Evolutionary conservation across 306 rosid species (phyloP), one percentile per base, ranked within the genome.

Genomic region (Fragaria ananassa): DNA sequence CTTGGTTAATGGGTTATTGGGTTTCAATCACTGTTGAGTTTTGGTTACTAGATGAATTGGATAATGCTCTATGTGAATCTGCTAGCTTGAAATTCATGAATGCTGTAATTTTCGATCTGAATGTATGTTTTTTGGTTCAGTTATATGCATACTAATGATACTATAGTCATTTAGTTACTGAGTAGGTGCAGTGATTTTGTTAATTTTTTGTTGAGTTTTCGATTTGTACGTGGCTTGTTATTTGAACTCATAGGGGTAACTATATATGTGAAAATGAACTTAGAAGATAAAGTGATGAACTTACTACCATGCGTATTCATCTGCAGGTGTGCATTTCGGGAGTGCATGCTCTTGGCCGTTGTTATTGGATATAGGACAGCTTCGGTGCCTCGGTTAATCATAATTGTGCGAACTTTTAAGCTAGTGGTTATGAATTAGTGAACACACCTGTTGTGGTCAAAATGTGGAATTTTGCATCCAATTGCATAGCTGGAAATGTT

Each of bases 381-480:
- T 45, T 34, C 27, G 10, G 45, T 70, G 70, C 25, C 61, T 21
- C 37, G 13, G 35, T 42, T n/a, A 23, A 41, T 60, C 53, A 50
- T 82, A 34, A 45, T 45, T 4, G 56, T 19, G 47, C 5, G 34
- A 60, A n/a, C 68, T 72, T 46, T 71, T 58, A 67, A 67, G 74
- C 50, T 63, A 41, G 82, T 83, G 85, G 80, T 81, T 82, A 73
- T 27, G 79, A 64, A 70, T 82, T 83, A 75, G 75, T 84, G 84
- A 21, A 51, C 72, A 47, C 76, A 53, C 61, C 61, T 74, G 70
- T 41, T 74, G 80, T 81, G 77, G 72, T 72, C 75, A 83, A 79
- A 78, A 95, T 95, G 98, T 89, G 92, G 98, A 92, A 88, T 89
- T 89, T 90, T n/a, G 96, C 96, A 71, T 92, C 97, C 65, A 88